Base-by-base conservation (phyloP, 352 stramenopile genomes). In the Plasmopara halstedii region DNA sequence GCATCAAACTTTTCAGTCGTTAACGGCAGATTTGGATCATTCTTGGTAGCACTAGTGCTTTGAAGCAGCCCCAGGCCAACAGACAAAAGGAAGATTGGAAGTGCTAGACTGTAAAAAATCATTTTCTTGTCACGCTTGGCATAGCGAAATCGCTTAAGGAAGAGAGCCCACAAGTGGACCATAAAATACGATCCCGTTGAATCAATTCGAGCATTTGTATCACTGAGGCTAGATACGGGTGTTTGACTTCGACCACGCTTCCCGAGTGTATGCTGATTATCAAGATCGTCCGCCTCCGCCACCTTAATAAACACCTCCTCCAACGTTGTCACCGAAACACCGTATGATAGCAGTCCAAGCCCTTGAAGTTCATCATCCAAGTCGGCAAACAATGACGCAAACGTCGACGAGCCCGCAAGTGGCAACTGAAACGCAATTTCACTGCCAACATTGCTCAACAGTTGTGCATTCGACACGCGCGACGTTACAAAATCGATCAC, bases 291-390 rank as follows among this genome's bases (percentile, higher is more conserved):
- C 15, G 45, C 45, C 31, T 81, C 69, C 0, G 73, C 75, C 19
- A 88, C 70, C 32, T 85, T 88, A 32, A 90, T 74, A 44, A 90
- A 90, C 25, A 90, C 79, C 47, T 88, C 72, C 40, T 90, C 79
- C n/a, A 90, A 29, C 7, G 79, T 85, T 0, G 79, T 87, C 10
- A 98, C 93, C n/a, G 84, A 92, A 27, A 80, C 57, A 20, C 63
- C 64, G 34, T 79, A 83, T n/a, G 62, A 84, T 1, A 81, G 40
- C 17, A 80, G 21, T 0, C 62, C 51, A 2, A 95, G 49, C 6
- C 27, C 26, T 9, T 56, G 6, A 2, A 85, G 39, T 1, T 77
- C 27, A 1, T 36, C 31, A 41, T 94, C 83, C 9, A 95, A 48
- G 1, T 62, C 58, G 0, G 53, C 46, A 64, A 95, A 84, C 39